Conservation (phyloP, 2,329 filamentous ascomycete genomes). For the Claviceps africana region DNA sequence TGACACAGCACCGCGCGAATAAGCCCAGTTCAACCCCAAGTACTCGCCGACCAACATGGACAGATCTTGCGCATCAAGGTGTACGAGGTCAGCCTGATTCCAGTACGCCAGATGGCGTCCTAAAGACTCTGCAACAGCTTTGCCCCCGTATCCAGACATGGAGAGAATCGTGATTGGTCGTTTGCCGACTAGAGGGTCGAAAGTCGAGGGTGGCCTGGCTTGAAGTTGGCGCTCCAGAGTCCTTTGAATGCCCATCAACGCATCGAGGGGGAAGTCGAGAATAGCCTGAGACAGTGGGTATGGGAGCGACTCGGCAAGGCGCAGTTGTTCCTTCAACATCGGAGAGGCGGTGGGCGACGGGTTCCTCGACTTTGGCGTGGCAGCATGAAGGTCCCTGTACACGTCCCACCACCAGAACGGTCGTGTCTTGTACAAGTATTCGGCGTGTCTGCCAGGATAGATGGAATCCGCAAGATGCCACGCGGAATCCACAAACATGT, state of each 20-base stretch:
- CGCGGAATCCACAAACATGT: conserved; percentile 24
- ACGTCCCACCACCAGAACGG: conserved; percentile 29
- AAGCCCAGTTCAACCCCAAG: conserved; percentile 45
- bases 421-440: conserved; percentile 20
- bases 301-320: conserved; percentile 18
- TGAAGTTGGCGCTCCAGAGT: conserved; percentile 17
- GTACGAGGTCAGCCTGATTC: conserved; percentile 51
- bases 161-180: conserved; percentile 25
- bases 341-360: conserved; percentile 14
- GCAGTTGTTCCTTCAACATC: conserved; percentile 15
- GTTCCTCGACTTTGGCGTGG: conserved; percentile 16
- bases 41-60: conserved; percentile 57
- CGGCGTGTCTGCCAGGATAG: conserved; percentile 19
- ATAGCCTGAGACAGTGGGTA: conserved; percentile 21
- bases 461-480: conserved; percentile 22
- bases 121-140: conserved; percentile 29
- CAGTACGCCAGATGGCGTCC: conserved; percentile 49
- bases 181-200: conserved; percentile 20
- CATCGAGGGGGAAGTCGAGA: conserved; percentile 20
- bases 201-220: conserved; percentile 13
- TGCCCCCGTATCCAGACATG: conserved; percentile 25
- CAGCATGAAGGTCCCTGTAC: conserved; percentile 20
- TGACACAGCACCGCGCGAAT: conserved; percentile 33
- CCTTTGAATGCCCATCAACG: conserved; percentile 18
- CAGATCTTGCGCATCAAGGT: conserved; percentile 54